These are phyloP conservation scores for Blastobotrys indianensis DNA, from an alignment of 1,139 yeast species.

Conservation along the genomic window DNA sequence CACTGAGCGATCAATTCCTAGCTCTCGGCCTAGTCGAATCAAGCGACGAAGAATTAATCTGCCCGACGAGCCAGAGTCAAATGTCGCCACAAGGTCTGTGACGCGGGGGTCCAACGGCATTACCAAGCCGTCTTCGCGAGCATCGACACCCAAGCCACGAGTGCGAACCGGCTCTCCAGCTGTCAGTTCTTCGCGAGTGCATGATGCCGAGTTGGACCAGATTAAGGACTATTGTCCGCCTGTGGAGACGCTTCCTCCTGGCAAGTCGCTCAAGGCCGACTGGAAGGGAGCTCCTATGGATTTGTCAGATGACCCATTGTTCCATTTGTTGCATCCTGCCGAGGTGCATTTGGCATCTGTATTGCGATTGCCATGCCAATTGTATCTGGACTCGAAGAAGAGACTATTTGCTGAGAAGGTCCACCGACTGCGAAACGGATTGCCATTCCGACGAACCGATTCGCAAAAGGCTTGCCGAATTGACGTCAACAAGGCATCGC, in stretches of 20 bases:
- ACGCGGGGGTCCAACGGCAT: background rate
- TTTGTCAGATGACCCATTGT: conserved; percentile 67
- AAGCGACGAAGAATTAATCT: background rate
- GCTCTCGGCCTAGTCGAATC: background rate
- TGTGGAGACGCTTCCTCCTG: conserved; percentile 50
- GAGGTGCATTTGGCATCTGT: conserved; percentile 83
- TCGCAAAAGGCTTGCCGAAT: conserved; percentile 97
- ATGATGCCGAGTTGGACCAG: conserved; percentile 37
- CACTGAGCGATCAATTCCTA: background rate
- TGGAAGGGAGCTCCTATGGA: conserved; percentile 99
- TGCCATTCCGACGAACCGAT: conserved; percentile 93
- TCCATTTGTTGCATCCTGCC: conserved; percentile 76
- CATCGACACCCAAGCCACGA: conserved; percentile 18
- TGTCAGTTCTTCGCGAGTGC: conserved; percentile 29
- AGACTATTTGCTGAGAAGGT: conserved; percentile 87
- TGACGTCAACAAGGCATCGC: conserved; percentile 92
- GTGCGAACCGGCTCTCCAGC: conserved; percentile 15
- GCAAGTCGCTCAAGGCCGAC: conserved; percentile 76
- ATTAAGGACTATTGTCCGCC: conserved; percentile 74
- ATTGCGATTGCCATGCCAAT: conserved; percentile 79
- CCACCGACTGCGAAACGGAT: conserved; percentile 60
- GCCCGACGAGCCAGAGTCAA: conserved; percentile 9
- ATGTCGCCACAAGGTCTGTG: conserved; percentile 2
- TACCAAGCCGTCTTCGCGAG: conserved; percentile 9
- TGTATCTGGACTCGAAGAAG: conserved; percentile 87